Conservation (phyloP, 2,329 filamentous ascomycete genomes). For the Pestalotiopsis sp. region DNA sequence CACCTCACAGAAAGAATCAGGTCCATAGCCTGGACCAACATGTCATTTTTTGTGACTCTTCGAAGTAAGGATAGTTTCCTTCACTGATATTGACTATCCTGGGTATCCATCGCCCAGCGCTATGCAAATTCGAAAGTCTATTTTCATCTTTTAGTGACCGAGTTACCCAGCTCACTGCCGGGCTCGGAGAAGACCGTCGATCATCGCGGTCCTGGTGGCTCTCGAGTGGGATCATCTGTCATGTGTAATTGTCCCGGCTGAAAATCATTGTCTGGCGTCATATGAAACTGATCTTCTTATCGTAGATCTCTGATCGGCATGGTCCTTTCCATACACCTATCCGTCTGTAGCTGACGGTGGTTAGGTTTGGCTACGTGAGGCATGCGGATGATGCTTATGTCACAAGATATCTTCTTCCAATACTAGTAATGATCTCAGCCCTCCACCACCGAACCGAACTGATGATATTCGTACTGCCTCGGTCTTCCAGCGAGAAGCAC, state of each 20-base stretch:
- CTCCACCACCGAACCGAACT: not conserved
- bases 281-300: not conserved
- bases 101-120: too few relatives aligned
- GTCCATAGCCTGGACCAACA: too few relatives aligned
- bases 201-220: not conserved
- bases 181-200: not conserved
- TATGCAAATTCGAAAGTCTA: too few relatives aligned
- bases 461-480: not conserved
- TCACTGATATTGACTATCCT: too few relatives aligned
- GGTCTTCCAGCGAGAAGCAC: not conserved
- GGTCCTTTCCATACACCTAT: too few relatives aligned
- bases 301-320: not conserved
- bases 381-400: not conserved
- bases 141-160: too few relatives aligned
- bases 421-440: not conserved
- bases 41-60: too few relatives aligned
- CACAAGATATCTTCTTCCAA: not conserved
- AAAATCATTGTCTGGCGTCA: not conserved
- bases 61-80: too few relatives aligned
- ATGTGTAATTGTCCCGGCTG: not conserved
- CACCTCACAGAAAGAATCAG: too few relatives aligned
- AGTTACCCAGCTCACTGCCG: not conserved
- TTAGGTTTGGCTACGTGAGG: not conserved
- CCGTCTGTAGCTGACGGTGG: not conserved
- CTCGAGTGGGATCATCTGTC: not conserved